Evolutionary conservation across 2,329 filamentous ascomycete genomes (phyloP).

Genomic region (Pseudogymnoascus sp.): DNA sequence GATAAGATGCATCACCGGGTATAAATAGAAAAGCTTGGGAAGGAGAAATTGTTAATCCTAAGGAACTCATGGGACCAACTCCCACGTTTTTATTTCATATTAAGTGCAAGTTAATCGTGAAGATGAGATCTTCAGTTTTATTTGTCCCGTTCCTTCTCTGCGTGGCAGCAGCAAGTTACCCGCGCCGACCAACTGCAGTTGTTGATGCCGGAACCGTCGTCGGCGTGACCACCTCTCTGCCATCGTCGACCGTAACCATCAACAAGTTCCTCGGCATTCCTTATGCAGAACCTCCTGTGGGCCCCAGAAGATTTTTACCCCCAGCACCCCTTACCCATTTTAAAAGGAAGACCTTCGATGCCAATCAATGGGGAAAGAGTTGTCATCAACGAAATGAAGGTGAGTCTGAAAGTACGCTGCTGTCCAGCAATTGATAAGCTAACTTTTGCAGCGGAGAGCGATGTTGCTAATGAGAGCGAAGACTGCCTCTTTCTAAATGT

Average conservation of each 20-base stretch:
- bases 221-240: not conserved
- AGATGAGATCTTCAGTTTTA: not conserved
- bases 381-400: not conserved
- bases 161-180: not conserved
- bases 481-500: conserved; percentile 12
- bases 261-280: conserved; percentile 12
- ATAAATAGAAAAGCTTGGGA: not conserved
- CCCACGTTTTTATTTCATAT: not conserved
- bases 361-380: not conserved
- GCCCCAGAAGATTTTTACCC: conserved; percentile 12
- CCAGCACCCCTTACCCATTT: not conserved
- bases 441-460: not conserved
- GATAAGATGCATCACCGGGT: not conserved
- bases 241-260: conserved; percentile 10
- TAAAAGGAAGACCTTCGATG: not conserved
- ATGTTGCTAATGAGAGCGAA: conserved; percentile 8
- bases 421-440: not conserved
- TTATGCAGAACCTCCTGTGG: conserved; percentile 6
- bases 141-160: not conserved
- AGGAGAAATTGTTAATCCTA: not conserved
- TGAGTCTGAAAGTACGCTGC: not conserved
- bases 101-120: not conserved
- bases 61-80: not conserved
- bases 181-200: not conserved
- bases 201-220: not conserved